Evolutionary conservation across 257 asterid species (phyloP), one percentile per base, ranked within the genome.

Genomic region (Lycium barbarum): DNA sequence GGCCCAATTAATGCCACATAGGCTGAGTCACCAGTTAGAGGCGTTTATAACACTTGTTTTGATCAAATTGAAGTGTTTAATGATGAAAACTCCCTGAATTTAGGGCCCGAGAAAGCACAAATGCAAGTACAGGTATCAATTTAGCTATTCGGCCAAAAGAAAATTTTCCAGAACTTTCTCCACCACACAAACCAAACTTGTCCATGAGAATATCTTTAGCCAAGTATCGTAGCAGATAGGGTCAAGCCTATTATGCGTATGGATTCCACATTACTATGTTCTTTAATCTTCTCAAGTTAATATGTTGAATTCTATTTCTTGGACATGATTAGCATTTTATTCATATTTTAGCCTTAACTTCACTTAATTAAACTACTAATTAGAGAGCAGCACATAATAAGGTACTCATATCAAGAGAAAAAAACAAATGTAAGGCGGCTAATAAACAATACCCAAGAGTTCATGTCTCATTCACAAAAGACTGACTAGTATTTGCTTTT

Each of bases 341-440:
- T 6, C 55, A 40, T 71, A 43, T 40, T 71, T 9, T n/a, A 40
- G 35, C 15, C 79, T 18, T 3, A 2, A 6, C 5, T 40, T 40
- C 5, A 40, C 5, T 40, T n/a, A n/a, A n/a, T n/a, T n/a, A n/a
- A n/a, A n/a, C n/a, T n/a, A n/a, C n/a, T n/a, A n/a, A n/a, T n/a
- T n/a, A n/a, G n/a, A n/a, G n/a, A n/a, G n/a, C n/a, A n/a, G n/a
- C n/a, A n/a, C n/a, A n/a, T n/a, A n/a, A n/a, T n/a, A 40, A 40
- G 3, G 45, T 40, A 20, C 59, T 5, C n/a, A n/a, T 7, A 45
- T 7, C 10, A 47, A 20, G 5, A 66, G 7, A 22, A 4, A 47
- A 73, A 47, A 45, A 5, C 57, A 45, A 72, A 72, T 45, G 1
- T 47, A 73, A 73, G 81, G 81, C 81, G 81, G 81, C 81, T 73